These are phyloP conservation scores for Bipolaris oryzae DNA, from an alignment of 2,329 filamentous ascomycete genomes.

Conservation along the genomic window DNA sequence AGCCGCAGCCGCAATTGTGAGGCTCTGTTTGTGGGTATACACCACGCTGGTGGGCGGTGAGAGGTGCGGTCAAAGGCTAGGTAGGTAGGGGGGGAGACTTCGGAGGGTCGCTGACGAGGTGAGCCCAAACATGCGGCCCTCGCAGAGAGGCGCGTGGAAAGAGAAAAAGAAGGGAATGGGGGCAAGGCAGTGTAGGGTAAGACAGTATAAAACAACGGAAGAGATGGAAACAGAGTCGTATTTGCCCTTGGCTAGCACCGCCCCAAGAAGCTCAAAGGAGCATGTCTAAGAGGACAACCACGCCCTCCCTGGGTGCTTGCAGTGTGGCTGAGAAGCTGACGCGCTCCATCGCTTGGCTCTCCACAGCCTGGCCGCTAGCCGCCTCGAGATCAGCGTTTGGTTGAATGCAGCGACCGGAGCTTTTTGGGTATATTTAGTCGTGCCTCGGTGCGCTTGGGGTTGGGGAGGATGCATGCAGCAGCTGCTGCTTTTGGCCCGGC, in stretches of 20 bases:
- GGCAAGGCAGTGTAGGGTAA: slow-evolving; percentile 1
- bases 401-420: slow-evolving; percentile 9
- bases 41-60: slow-evolving; percentile 11
- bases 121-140: slow-evolving; percentile 36
- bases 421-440: not conserved
- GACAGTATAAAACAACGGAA: slow-evolving; percentile 17
- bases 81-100: slow-evolving; percentile 4
- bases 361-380: slow-evolving; percentile 20
- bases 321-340: slow-evolving; percentile 24
- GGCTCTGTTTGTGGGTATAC: slow-evolving; percentile 4
- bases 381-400: slow-evolving; percentile 15
- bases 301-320: slow-evolving; percentile 10
- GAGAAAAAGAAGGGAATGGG: slow-evolving; percentile 23
- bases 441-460: not conserved
- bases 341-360: slow-evolving; percentile 20
- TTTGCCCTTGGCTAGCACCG: slow-evolving; percentile 16
- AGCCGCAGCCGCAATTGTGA: slow-evolving; percentile 1
- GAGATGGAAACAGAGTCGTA: slow-evolving; percentile 13
- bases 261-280: slow-evolving; percentile 16
- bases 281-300: slow-evolving; percentile 12
- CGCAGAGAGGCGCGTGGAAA: slow-evolving; percentile 34
- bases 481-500: not conserved
- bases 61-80: slow-evolving; percentile 9
- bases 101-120: slow-evolving; percentile 19
- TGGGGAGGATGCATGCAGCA: slow-evolving; percentile 2